A percentile compares a stretch with the other conserved stretches of the same genome.
Evolutionary conservation across 225 moss, liverwort and hornwort genomes (phyloP).

Genomic region (Straminergon stramineum): DNA sequence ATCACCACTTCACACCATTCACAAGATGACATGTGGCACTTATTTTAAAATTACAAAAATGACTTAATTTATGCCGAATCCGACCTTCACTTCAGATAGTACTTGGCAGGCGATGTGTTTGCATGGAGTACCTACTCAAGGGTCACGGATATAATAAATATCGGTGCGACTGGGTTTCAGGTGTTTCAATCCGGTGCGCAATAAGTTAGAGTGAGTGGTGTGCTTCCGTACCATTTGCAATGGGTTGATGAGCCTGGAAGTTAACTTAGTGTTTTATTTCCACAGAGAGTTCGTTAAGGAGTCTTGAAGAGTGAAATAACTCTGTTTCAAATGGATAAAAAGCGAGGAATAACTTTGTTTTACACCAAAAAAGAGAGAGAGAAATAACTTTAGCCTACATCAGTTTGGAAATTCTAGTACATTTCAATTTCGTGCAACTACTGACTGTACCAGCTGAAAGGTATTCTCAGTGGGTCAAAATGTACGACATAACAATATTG

Average conservation of each 20-base stretch:
- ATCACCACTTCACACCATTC: too few relatives aligned
- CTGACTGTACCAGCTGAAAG: too few relatives aligned
- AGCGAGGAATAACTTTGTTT: too few relatives aligned
- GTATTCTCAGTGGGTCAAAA: too few relatives aligned
- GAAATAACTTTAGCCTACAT: neutral
- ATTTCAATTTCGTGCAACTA: neutral
- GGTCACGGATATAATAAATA: neutral
- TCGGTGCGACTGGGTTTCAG: neutral
- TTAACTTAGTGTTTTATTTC: neutral
- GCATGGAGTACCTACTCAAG: neutral
- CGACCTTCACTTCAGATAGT: neutral
- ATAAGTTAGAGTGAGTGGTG: neutral
- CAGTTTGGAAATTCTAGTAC: neutral
- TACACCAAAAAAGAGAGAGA: too few relatives aligned
- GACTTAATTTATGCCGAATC: neutral
- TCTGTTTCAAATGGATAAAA: too few relatives aligned
- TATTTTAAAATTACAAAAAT: too few relatives aligned
- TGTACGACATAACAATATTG: neutral
- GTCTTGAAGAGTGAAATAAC: neutral
- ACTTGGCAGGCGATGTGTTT: neutral
- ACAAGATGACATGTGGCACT: neutral
- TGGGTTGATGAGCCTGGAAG: neutral
- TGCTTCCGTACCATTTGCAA: too few relatives aligned
- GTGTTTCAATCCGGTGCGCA: neutral
- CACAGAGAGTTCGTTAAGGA: neutral